Evolutionary conservation across 192 early-diverging fungal species (phyloP).

Genomic region (Neocallimastix lanati): DNA sequence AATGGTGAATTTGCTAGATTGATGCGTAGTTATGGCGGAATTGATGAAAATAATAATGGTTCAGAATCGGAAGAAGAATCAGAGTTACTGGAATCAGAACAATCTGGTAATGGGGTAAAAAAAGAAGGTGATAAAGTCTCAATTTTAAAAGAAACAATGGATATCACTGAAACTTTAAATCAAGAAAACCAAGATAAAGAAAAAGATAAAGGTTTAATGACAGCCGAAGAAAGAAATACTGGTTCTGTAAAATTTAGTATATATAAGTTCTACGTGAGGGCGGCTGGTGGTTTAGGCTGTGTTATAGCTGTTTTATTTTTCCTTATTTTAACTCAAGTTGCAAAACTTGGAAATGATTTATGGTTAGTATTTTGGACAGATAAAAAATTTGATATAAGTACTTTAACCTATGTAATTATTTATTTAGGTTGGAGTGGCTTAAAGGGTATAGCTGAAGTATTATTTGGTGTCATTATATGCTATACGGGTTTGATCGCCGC

Average conservation of each 20-base stretch:
- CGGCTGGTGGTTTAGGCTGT: conserved; percentile 35
- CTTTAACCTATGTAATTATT: conserved; percentile 33
- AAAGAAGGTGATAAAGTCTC: conserved; percentile 1
- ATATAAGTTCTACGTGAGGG: conserved; percentile 53
- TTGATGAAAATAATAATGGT: conserved; percentile 23
- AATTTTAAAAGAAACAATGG: conserved; percentile 4
- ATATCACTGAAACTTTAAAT: not conserved
- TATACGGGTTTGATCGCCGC: conserved; percentile 36
- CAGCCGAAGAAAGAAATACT: conserved; percentile 64
- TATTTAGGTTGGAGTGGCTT: conserved; percentile 46
- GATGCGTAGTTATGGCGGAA: conserved; percentile 39
- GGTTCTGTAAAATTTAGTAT: conserved; percentile 58
- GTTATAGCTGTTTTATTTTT: conserved; percentile 23
- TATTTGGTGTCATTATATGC: conserved; percentile 41
- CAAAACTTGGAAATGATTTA: conserved; percentile 29
- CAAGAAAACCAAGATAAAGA: conserved; percentile 8
- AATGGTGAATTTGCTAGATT: conserved; percentile 38
- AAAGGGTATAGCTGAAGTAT: conserved; percentile 34
- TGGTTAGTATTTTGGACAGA: conserved; percentile 49
- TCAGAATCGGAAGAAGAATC: no score
- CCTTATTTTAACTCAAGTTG: conserved; percentile 27
- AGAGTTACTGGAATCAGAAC: conserved; percentile 8
- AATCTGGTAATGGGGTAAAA: conserved; percentile 6
- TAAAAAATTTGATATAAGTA: conserved; percentile 9
- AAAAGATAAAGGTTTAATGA: conserved; percentile 39